These are phyloP conservation scores for Aspergillus terreus DNA, from an alignment of 2,329 filamentous ascomycete species.

Conservation along the genomic window DNA sequence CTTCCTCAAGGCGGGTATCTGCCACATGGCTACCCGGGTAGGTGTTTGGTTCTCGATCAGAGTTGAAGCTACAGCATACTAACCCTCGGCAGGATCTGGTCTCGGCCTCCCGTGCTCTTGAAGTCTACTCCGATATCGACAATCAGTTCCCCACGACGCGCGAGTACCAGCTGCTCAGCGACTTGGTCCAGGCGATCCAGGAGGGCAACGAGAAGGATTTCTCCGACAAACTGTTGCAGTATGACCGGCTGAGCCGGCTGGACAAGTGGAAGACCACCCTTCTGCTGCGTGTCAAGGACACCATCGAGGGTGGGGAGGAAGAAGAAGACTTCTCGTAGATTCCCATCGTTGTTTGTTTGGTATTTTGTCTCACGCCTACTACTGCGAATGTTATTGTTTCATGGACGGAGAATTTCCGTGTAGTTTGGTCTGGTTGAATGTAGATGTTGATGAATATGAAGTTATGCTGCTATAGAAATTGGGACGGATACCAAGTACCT, in stretches of 20 bases:
- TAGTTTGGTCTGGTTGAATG: background rate
- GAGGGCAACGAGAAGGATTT: constrained; percentile 77
- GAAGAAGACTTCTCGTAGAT: constrained; percentile 65
- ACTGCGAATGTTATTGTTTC: background rate
- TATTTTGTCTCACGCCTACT: background rate
- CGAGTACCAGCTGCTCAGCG: constrained; percentile 75
- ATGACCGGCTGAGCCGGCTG: constrained; percentile 85
- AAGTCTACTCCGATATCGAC: constrained; percentile 77
- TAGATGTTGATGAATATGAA: background rate
- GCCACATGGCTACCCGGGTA: constrained; percentile 67
- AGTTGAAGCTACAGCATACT: background rate
- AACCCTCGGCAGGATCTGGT: constrained; percentile 60
- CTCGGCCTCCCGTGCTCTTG: constrained; percentile 71
- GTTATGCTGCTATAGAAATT: too few relatives aligned
- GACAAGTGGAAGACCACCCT: constrained; percentile 97
- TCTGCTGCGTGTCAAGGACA: constrained; percentile 75
- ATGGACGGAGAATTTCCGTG: background rate
- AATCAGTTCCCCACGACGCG: constrained; percentile 71
- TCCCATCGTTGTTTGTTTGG: constrained; percentile 3
- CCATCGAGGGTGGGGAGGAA: constrained; percentile 61
- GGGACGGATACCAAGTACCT: too few relatives aligned
- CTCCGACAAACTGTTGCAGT: constrained; percentile 81
- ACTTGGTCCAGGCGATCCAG: constrained; percentile 72
- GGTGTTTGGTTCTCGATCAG: background rate
- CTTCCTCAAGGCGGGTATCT: constrained; percentile 89